Percentiles rank a stretch among this genome's conserved stretches.
Conservation (phyloP, 208 protist genomes). For the Leishmania martiniquensis region DNA sequence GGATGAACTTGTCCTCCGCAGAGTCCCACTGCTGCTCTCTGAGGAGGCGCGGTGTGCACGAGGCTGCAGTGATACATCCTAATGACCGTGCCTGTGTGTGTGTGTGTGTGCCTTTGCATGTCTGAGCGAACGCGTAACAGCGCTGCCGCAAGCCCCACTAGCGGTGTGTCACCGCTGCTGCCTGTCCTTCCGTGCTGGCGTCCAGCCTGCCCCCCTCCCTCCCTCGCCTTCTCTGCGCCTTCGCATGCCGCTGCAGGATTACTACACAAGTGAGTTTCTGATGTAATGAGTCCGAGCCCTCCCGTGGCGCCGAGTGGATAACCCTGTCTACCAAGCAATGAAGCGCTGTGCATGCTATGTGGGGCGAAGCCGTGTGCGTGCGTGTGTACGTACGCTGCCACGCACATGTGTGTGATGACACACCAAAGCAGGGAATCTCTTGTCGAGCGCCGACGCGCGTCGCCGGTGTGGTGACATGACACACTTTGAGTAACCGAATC, state of each 20-base stretch:
- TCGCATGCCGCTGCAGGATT: slow-evolving; percentile 3
- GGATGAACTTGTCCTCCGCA: slow-evolving; percentile 27
- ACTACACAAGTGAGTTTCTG: slow-evolving; percentile 18
- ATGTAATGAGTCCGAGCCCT: slow-evolving; percentile 33
- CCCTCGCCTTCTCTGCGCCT: not conserved
- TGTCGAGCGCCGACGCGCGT: slow-evolving; percentile 34
- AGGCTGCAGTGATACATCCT: slow-evolving; percentile 19
- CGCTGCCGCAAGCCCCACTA: too few species aligned
- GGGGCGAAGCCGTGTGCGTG: not conserved
- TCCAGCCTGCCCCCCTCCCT: too few species aligned
- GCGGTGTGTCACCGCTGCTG: too few species aligned
- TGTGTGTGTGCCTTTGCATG: not conserved
- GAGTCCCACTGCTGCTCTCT: slow-evolving; percentile 8
- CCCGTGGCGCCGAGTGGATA: not conserved
- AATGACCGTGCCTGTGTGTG: too few species aligned
- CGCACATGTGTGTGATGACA: slow-evolving; percentile 21
- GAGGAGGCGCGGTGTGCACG: slow-evolving; percentile 2
- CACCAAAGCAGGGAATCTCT: slow-evolving; percentile 49
- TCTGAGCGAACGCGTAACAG: too few species aligned
- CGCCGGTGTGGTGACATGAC: slow-evolving; percentile 39
- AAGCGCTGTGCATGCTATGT: not conserved
- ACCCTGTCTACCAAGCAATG: slow-evolving; percentile 6
- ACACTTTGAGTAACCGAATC: slow-evolving; percentile 38
- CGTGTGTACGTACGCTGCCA: not conserved
- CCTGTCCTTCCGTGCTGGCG: too few species aligned